Evolutionary conservation across 768 basidiomycete species (phyloP).

Genomic region (Leccinum pellstonianum): DNA sequence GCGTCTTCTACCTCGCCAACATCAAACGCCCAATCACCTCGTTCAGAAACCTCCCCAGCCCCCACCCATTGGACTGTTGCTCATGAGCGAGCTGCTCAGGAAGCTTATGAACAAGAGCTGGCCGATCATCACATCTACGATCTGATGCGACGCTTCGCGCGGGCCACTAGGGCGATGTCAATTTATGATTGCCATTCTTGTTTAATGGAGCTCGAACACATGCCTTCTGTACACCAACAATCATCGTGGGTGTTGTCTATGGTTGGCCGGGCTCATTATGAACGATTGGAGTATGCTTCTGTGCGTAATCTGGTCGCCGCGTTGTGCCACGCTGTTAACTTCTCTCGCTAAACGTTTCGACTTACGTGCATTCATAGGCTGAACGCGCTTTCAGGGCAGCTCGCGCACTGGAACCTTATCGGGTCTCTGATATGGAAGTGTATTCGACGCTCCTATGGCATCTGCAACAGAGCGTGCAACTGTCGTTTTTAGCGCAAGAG

Average conservation of each 20-base stretch:
- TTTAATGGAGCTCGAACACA: constrained; percentile 69
- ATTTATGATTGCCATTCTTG: constrained; percentile 75
- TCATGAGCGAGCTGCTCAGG: constrained; percentile 71
- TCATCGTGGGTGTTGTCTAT: constrained; percentile 79
- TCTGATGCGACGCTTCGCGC: constrained; percentile 78
- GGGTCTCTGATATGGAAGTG: constrained; percentile 90
- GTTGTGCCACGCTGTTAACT: constrained; percentile 8
- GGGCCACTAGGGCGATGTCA: constrained; percentile 71
- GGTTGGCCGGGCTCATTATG: constrained; percentile 86
- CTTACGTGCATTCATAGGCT: constrained; percentile 53
- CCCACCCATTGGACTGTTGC: constrained; percentile 61
- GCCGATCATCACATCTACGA: constrained; percentile 85
- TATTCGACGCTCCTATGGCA: constrained; percentile 98
- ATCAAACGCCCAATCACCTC: constrained; percentile 56
- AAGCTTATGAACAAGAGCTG: constrained; percentile 65
- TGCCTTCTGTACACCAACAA: constrained; percentile 72
- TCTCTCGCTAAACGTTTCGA: constrained; percentile 15
- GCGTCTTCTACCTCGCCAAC: constrained; percentile 62
- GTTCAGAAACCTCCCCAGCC: constrained; percentile 62
- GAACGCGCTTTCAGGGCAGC: constrained; percentile 85
- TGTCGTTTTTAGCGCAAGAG: constrained; percentile 93
- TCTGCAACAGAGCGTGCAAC: constrained; percentile 74
- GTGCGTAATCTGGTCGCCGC: constrained; percentile 48
- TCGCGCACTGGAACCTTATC: constrained; percentile 84
- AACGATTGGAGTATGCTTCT: constrained; percentile 82